These are phyloP conservation scores for Fusarium sp. DNA, from an alignment of 2,329 filamentous ascomycete species.

Conservation along the genomic window DNA sequence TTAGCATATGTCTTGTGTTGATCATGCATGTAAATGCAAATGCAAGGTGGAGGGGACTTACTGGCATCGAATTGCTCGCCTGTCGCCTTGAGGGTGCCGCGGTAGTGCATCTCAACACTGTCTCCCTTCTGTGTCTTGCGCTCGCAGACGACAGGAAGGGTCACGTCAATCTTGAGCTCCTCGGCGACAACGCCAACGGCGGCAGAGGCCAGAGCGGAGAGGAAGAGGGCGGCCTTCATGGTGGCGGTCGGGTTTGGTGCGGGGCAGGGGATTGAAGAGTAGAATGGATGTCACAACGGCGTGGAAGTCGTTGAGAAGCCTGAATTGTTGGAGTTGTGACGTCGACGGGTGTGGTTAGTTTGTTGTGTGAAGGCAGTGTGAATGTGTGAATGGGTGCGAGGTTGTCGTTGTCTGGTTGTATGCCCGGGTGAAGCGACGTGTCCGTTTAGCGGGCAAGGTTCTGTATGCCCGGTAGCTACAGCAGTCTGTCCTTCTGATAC, in stretches of 20 bases:
- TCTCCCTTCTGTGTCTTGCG: slow-evolving; percentile 83
- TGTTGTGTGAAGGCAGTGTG: slow-evolving; percentile 23
- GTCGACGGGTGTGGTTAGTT: slow-evolving; percentile 37
- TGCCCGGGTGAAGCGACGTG: slow-evolving; percentile 35
- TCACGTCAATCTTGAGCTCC: slow-evolving; percentile 81
- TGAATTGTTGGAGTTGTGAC: slow-evolving; percentile 35
- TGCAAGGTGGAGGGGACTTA: slow-evolving; percentile 48
- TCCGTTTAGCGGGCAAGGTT: slow-evolving; percentile 31
- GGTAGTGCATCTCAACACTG: slow-evolving; percentile 87
- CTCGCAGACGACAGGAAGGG: slow-evolving; percentile 78
- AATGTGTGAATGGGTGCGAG: slow-evolving; percentile 26
- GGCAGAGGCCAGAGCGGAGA: slow-evolving; percentile 64
- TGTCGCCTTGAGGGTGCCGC: slow-evolving; percentile 78
- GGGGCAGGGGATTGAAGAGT: slow-evolving; percentile 17
- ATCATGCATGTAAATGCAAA: slow-evolving; percentile 2
- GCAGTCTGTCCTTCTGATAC: slow-evolving; percentile 8
- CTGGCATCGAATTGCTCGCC: slow-evolving; percentile 87
- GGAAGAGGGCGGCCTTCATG: slow-evolving; percentile 62
- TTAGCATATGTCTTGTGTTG: slow-evolving; percentile 13
- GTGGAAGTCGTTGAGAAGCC: slow-evolving; percentile 22
- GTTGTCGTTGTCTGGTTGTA: slow-evolving; percentile 22
- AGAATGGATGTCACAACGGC: slow-evolving; percentile 7
- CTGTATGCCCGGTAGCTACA: background rate
- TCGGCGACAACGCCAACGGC: slow-evolving; percentile 63
- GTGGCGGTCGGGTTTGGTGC: slow-evolving; percentile 39